Base-by-base conservation (phyloP, 2,329 filamentous ascomycete species). In the Calonectria multiphialidica region DNA sequence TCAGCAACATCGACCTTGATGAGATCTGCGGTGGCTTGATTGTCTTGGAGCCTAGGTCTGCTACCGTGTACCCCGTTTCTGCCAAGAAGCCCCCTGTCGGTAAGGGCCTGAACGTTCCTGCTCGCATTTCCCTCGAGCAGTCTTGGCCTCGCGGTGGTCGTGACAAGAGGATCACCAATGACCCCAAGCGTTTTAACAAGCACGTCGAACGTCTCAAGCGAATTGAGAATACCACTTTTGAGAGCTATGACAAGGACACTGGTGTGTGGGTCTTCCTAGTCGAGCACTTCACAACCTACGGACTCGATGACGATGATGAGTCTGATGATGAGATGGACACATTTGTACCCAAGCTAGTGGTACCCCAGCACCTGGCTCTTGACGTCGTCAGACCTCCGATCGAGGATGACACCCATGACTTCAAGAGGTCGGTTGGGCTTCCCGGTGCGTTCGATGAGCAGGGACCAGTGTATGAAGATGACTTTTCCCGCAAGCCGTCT, bases 271-370 rank as follows among this genome's bases (percentile, higher is more conserved):
- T 91, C 16, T 99, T 99, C 86, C 92, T 88, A 12, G 97, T 99
- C n/a, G 92, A 96, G 80, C 97, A 99, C 83, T 99, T 97, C 83
- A 98, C 96, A 1, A 98, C 95, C 1, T 99, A 99, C 81, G 96
- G 94, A 47, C 88, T 98, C 75, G 95, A 94, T 47, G 90, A 92
- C 65, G 94, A 95, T 53, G 93, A 95, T 33, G 93, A 94, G 63
- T 91, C 90, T 9, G 88, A 93, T 57, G 87, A 87, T 9, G 91
- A 91, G 77, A 74, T 75, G 42, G 73, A 80, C n/a, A 42, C 72
- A 35, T 45, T 71, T 35, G 61, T 23, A 10, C 71, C 87, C 40
- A 57, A 35, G 37, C 21, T 71, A 68, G 77, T 69, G 70, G 63
- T 70, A 15, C 30, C 68, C 33, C 70, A 73, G 18, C 68, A 76